Percentiles rank a stretch among this genome's conserved stretches.
phyloP scores from a whole-genome alignment of 768 basidiomycete species.

The Gymnopilus junonius region DNA sequence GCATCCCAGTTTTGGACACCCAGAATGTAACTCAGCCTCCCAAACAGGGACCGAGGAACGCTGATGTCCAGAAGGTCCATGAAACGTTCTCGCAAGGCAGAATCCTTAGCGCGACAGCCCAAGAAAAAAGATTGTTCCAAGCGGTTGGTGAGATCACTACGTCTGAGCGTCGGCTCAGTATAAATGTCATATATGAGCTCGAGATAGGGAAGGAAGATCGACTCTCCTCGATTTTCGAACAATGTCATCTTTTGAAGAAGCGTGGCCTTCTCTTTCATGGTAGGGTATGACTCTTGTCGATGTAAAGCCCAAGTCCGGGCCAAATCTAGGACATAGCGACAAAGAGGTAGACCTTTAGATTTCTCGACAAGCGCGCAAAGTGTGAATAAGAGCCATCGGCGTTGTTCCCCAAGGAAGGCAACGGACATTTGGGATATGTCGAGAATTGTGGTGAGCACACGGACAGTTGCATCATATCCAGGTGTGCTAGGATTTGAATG shows the following conservation, averaged over 20 bases:
- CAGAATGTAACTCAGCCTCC: constrained; percentile 86
- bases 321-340: constrained; percentile 84
- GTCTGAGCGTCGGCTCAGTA: constrained; percentile 80
- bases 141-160: constrained; percentile 92
- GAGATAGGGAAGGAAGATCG: constrained; percentile 81
- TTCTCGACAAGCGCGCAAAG: constrained; percentile 87
- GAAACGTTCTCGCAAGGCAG: constrained; percentile 79
- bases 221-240: constrained; percentile 81
- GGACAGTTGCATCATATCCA: constrained; percentile 63
- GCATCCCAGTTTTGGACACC: constrained; percentile 97
- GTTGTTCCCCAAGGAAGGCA: constrained; percentile 84
- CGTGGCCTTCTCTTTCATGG: constrained; percentile 94
- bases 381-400: constrained; percentile 77
- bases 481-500: constrained; percentile 50
- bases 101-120: constrained; percentile 86
- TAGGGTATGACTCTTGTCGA: constrained; percentile 84
- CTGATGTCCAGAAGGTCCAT: constrained; percentile 89
- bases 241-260: constrained; percentile 87
- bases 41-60: constrained; percentile 80
- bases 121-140: constrained; percentile 93
- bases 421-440: constrained; percentile 86
- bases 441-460: constrained; percentile 75
- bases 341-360: constrained; percentile 79
- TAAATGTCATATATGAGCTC: constrained; percentile 95
- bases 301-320: constrained; percentile 90